Conservation (phyloP, 352 stramenopile genomes). For the Phytophthora uliginosa region DNA sequence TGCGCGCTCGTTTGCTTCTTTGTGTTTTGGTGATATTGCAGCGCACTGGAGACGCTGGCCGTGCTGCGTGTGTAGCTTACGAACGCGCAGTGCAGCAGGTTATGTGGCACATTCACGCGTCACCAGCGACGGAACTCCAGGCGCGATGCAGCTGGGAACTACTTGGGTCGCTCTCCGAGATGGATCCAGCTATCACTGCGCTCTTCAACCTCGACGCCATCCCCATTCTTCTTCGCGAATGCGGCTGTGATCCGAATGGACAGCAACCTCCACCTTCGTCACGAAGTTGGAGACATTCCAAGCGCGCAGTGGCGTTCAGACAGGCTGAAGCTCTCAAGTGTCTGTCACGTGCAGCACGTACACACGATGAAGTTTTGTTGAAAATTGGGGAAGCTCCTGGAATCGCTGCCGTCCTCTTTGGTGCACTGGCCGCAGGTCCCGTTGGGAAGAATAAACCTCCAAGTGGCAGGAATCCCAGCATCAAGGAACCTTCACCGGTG, state of each 20-base stretch:
- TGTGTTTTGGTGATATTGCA: slow-evolving; percentile 68
- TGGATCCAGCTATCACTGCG: slow-evolving; percentile 64
- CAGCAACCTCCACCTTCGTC: slow-evolving; percentile 13
- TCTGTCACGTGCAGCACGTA: slow-evolving; percentile 57
- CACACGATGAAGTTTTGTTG: slow-evolving; percentile 74
- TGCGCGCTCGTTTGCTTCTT: slow-evolving; percentile 59
- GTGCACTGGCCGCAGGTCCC: slow-evolving; percentile 34
- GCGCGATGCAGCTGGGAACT: slow-evolving; percentile 65
- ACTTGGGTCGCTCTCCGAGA: slow-evolving; percentile 57
- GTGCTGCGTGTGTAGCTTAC: slow-evolving; percentile 57
- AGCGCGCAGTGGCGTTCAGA: slow-evolving; percentile 31
- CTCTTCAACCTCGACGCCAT: slow-evolving; percentile 78
- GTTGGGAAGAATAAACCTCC: background rate
- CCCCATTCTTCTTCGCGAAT: slow-evolving; percentile 63
- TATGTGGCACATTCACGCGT: slow-evolving; percentile 47
- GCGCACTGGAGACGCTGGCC: slow-evolving; percentile 57
- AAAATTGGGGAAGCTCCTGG: slow-evolving; percentile 63
- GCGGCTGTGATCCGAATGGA: slow-evolving; percentile 26
- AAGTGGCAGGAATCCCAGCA: slow-evolving; percentile 9
- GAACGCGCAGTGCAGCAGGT: slow-evolving; percentile 71
- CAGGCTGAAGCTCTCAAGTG: slow-evolving; percentile 76
- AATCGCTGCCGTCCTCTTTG: slow-evolving; percentile 59
- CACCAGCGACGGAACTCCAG: slow-evolving; percentile 38
- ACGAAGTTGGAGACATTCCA: slow-evolving; percentile 21
- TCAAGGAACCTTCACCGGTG: background rate